phyloP scores from a whole-genome alignment of 1,284 basidiomycete species.

The Pyrrhoderma noxium region DNA sequence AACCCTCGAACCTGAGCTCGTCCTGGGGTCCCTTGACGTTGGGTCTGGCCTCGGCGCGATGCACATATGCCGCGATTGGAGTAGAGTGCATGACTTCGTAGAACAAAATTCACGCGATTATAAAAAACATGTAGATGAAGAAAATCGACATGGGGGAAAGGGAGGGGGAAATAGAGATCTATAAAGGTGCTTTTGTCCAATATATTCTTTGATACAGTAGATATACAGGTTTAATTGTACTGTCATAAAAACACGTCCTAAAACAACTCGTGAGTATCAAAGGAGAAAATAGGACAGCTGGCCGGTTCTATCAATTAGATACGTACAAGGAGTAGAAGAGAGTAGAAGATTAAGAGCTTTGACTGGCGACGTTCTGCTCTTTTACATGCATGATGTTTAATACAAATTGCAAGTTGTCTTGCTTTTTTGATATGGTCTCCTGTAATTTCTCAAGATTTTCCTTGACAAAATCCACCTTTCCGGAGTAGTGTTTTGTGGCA shows the following conservation, averaged over 20 bases:
- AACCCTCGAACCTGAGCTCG: slow-evolving; percentile 32
- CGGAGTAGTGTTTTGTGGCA: slow-evolving; percentile 68
- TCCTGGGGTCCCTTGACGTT: slow-evolving; percentile 55
- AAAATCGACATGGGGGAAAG: not conserved
- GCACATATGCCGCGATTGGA: slow-evolving; percentile 31
- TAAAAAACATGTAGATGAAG: slow-evolving; percentile 1
- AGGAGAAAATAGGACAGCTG: too few species aligned
- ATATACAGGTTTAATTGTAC: too few species aligned
- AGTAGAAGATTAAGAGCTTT: not conserved
- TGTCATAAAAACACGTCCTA: too few species aligned
- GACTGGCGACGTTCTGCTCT: slow-evolving; percentile 41
- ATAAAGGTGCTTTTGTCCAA: too few species aligned
- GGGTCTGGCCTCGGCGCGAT: slow-evolving; percentile 24
- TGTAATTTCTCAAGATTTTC: slow-evolving; percentile 78
- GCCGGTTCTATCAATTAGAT: too few species aligned
- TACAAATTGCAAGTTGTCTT: slow-evolving; percentile 77
- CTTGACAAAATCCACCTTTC: slow-evolving; percentile 73
- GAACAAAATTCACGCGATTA: slow-evolving; percentile 17
- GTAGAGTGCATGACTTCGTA: slow-evolving; percentile 23
- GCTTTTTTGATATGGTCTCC: slow-evolving; percentile 81
- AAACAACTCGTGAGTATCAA: too few species aligned
- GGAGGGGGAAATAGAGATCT: too few species aligned
- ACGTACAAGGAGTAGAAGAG: too few species aligned
- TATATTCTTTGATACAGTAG: too few species aligned
- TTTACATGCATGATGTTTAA: slow-evolving; percentile 73